Percentiles rank a stretch among this genome's conserved stretches.
These are phyloP conservation scores for Mucor piriformis DNA, from an alignment of 371 early-diverging fungal genomes.

Conservation along the genomic window DNA sequence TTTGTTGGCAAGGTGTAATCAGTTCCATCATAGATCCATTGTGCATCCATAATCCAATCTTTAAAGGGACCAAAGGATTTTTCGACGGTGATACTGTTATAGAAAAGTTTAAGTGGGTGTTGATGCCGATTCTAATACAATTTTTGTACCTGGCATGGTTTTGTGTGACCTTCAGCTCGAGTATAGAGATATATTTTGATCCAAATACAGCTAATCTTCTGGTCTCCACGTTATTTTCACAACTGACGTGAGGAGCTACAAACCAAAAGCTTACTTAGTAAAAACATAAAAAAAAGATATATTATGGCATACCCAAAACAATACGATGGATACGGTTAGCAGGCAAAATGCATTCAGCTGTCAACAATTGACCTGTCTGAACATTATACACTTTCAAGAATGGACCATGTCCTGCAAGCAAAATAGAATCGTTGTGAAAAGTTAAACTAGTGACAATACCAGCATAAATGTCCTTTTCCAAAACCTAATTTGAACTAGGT, in stretches of 20 bases:
- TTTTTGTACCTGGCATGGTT: conserved; percentile 15
- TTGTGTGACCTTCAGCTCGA: conserved; percentile 17
- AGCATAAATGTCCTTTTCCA: conserved; percentile 48
- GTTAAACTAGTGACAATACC: conserved; percentile 60
- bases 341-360: conserved; percentile 39
- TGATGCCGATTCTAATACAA: no score
- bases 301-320: conserved; percentile 47
- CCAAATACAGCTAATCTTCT: conserved; percentile 43
- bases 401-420: conserved; percentile 68
- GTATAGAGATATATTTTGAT: conserved; percentile 42
- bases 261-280: neutral
- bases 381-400: conserved; percentile 60
- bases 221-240: conserved; percentile 3
- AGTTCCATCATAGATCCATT: conserved; percentile 55
- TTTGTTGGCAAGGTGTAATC: conserved; percentile 5
- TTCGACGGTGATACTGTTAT: neutral
- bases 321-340: conserved; percentile 62
- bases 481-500: conserved; percentile 3
- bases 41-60: conserved; percentile 77
- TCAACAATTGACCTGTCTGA: conserved; percentile 42
- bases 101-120: neutral
- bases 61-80: conserved; percentile 38
- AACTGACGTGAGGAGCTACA: conserved; percentile 15
- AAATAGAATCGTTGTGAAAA: conserved; percentile 53
- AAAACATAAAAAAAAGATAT: neutral